These are phyloP conservation scores for Chrysanthemum makinoi DNA, from an alignment of 129 eudicot genomes.

Conservation along the genomic window DNA sequence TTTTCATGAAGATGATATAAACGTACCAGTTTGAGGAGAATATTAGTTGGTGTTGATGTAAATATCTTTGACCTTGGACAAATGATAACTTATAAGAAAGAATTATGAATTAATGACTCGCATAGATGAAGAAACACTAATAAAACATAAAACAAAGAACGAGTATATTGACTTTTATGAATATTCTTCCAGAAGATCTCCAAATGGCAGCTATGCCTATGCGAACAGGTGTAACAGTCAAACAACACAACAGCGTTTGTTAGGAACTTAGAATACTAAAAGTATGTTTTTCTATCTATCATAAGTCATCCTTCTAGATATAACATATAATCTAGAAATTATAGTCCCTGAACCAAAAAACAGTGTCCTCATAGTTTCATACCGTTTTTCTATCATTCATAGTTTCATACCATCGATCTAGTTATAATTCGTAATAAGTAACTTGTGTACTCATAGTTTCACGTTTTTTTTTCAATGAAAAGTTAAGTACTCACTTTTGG, in stretches of 20 bases:
- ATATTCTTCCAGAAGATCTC: conserved; percentile 27
- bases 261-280: too few relatives aligned
- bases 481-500: too few relatives aligned
- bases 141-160: conserved; percentile 23
- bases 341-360: too few relatives aligned
- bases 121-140: not conserved
- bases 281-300: too few relatives aligned
- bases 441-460: too few relatives aligned
- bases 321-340: too few relatives aligned
- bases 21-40: conserved; percentile 24
- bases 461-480: too few relatives aligned
- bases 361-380: too few relatives aligned
- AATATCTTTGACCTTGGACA: conserved; percentile 2
- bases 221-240: not conserved
- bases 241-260: not conserved
- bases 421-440: too few relatives aligned
- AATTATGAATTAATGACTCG: not conserved
- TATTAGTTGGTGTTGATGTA: conserved; percentile 7
- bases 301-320: too few relatives aligned
- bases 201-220: conserved; percentile 13
- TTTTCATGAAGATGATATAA: not conserved
- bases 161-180: conserved; percentile 30
- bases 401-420: too few relatives aligned
- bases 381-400: too few relatives aligned
- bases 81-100: conserved; percentile 30